Base-by-base conservation (phyloP, 1,284 basidiomycete species). In the Pterulicium gracile region DNA sequence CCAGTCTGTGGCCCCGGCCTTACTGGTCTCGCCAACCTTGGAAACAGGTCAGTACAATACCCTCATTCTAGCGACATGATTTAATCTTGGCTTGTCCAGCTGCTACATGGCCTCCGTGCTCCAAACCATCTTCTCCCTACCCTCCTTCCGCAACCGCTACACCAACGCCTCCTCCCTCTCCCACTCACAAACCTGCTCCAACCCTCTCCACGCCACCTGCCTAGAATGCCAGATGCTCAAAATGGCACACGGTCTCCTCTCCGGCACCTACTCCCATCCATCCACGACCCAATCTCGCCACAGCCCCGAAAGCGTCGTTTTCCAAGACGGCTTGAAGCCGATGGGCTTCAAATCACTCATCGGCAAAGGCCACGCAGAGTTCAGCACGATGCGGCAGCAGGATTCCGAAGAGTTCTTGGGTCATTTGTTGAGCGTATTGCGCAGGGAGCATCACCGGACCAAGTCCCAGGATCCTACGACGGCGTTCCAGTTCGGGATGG, bases 81-180 rank as follows among this genome's bases (percentile, higher is more conserved):
- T 17, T 43, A 27, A 12, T 45, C 3, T 45, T 24, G 13, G 17
- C 22, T 3, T 40, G 27, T 10, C 2, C 47, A 92, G 92, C 63
- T 98, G 96, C 63, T 98, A 98, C 68, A 91, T 98, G 81, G 90
- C 93, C 0, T 97, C 94, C 0, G 85, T 93, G 15, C 64, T 98
- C 0, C 95, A 98, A 67, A 77, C 80, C 0, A 57, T 98, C 1
- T 97, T 97, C 65, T 72, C 91, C 0, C 72, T 97, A 2, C 74
- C 84, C 0, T 59, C 77, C 0, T 97, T 97, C 72, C 79, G 81
- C 52, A 59, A 69, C 5, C 79, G 88, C 10, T 98, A 95, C 67
- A 64, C 68, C 45, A 68, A 73, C 7, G 65, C 71, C 0, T 70
- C 75, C 14, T 61, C 64, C 32, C 54, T 17, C 22, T 52, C 18